phyloP scores from a whole-genome alignment of 495 filamentous ascomycete genomes.

The Friedmanniomyces endolithicus region DNA sequence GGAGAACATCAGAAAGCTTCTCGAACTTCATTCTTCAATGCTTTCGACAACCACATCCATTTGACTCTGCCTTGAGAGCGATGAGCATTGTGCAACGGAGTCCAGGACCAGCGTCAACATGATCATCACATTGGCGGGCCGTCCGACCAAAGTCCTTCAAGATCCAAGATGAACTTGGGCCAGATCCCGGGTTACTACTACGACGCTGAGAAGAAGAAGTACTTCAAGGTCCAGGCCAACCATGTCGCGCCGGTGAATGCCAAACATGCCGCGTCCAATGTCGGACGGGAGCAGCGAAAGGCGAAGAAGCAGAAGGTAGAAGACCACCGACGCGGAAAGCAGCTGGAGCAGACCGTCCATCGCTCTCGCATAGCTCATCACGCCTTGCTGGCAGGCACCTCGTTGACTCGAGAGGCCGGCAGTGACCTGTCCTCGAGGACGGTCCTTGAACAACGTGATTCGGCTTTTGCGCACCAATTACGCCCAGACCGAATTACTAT shows the following conservation, averaged over 20 bases:
- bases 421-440: not conserved
- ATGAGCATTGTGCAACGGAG: too few species aligned
- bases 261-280: constrained; percentile 37
- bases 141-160: not conserved
- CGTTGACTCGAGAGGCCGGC: constrained; percentile 8
- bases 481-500: not conserved
- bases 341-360: constrained; percentile 5
- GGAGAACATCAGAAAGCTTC: too few species aligned
- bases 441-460: not conserved
- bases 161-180: constrained; percentile 23
- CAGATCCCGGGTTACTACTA: constrained; percentile 40
- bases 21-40: too few species aligned
- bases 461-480: not conserved
- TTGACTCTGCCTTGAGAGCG: not conserved
- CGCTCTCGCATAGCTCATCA: not conserved
- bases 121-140: not conserved
- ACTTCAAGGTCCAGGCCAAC: constrained; percentile 43
- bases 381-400: not conserved
- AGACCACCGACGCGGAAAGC: not conserved
- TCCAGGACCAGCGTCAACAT: too few species aligned
- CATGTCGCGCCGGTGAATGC: constrained; percentile 36
- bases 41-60: too few species aligned
- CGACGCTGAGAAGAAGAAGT: constrained; percentile 45
- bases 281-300: constrained; percentile 32
- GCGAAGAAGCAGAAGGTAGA: constrained; percentile 16